Base-by-base conservation (phyloP, 2,329 filamentous ascomycete genomes). In the Hypoxylon sp. region DNA sequence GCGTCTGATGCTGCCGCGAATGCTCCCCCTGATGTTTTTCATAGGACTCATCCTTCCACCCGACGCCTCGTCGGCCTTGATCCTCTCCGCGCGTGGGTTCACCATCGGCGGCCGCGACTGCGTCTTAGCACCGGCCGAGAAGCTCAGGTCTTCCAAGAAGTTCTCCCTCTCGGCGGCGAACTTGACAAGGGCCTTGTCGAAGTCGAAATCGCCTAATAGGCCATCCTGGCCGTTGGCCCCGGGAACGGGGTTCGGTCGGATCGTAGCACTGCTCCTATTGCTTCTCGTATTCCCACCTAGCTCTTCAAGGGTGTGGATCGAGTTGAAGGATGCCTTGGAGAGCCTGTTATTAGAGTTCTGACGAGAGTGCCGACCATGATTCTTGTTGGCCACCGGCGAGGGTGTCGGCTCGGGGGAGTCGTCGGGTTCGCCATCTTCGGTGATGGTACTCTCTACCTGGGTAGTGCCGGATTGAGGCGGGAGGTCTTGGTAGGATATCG, bases 121-220 rank as follows among this genome's bases (percentile, higher is more conserved):
- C 20, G 90, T 82, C 63, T 91, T 90, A 35, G 90, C 90, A 38
- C 93, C 92, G 18, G 93, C 92, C 65, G 85, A 91, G 73, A 98
- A 92, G 65, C 88, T 92, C 50, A 98, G 83, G 73, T 99, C 95
- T 63, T 96, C 91, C 48, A 98, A 80, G 69, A 99, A 99, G 58
- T 88, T 89, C 69, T 99, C 95, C 64, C 95, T 84, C 78, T 98
- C 94, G n/a, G 88, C 89, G 41, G 95, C 92, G 74, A 99, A 99
- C 77, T 97, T 98, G 69, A 92, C 79, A 66, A 99, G 81, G 21
- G 95, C 94, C 70, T 90, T 88, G 72, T 98, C 95, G 70, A 99
- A 99, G 74, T 98, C 95, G 70, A 91, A 92, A 71, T 96, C 92
- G 55, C 75, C 77, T 61, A 83, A 75, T 27, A 79, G 67, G 38